These are phyloP conservation scores for Kernera saxatilis DNA, from an alignment of 345 rosid genomes.

Conservation along the genomic window DNA sequence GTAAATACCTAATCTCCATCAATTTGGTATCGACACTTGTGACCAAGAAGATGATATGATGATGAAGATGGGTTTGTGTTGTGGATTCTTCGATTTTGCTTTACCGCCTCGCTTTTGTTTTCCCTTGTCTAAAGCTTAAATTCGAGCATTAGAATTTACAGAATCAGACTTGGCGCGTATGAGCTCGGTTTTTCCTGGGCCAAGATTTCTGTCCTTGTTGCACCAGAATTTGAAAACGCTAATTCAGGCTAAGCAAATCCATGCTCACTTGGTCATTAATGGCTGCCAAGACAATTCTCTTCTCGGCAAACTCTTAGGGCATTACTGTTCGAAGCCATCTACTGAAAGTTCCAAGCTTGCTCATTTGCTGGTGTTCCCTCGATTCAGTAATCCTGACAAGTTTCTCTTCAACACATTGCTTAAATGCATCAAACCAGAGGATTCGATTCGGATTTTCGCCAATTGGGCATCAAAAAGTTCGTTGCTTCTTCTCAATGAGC, in stretches of 20 bases:
- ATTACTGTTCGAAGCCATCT: constrained; percentile 35
- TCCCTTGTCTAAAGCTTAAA: neutral
- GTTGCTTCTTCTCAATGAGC: constrained; percentile 35
- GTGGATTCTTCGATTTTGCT: neutral
- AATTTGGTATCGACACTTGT: constrained; percentile 18
- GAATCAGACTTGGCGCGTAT: neutral
- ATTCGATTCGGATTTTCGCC: constrained; percentile 42
- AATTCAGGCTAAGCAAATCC: constrained; percentile 43
- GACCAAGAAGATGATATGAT: constrained; percentile 9
- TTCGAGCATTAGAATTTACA: neutral
- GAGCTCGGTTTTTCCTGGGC: constrained; percentile 16
- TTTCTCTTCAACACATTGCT: constrained; percentile 65
- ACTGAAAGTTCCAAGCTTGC: constrained; percentile 36
- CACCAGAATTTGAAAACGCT: constrained; percentile 21
- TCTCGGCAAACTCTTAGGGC: constrained; percentile 40
- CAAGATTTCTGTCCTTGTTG: constrained; percentile 8
- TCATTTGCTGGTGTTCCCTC: constrained; percentile 30
- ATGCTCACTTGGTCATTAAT: constrained; percentile 45
- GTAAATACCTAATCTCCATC: constrained; percentile 36
- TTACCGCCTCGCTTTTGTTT: neutral
- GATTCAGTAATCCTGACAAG: constrained; percentile 30
- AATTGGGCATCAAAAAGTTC: constrained; percentile 34
- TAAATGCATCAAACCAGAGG: constrained; percentile 46
- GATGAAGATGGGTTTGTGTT: constrained; percentile 31
- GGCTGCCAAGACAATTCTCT: constrained; percentile 36